Conservation (phyloP, 2,329 filamentous ascomycete species). For the Trichoderma endophyticum region DNA sequence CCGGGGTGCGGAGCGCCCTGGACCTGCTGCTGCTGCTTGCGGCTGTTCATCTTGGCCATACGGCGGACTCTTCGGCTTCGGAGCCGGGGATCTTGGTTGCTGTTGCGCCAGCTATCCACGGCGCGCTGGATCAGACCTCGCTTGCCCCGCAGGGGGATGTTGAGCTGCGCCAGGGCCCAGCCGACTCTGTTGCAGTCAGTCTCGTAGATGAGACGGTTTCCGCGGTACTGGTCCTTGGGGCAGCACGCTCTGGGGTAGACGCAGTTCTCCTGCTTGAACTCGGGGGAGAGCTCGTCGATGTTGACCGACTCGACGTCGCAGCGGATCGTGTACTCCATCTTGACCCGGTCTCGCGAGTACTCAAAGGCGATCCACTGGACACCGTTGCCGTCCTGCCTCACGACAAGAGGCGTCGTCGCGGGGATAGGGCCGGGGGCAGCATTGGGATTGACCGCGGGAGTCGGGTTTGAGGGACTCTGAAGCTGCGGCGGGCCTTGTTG, state of each 20-base stretch:
- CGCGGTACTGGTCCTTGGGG: slow-evolving; percentile 91
- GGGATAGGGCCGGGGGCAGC: slow-evolving; percentile 95
- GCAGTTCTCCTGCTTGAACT: slow-evolving; percentile 98
- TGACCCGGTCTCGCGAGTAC: slow-evolving; percentile 93
- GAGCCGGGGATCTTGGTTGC: slow-evolving; percentile 90
- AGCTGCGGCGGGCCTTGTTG: slow-evolving; percentile 38
- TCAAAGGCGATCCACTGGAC: slow-evolving; percentile 99
- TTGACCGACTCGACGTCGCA: slow-evolving; percentile 97
- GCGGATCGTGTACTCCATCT: slow-evolving; percentile 99
- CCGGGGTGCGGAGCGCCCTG: slow-evolving; percentile 55
- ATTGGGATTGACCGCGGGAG: slow-evolving; percentile 70
- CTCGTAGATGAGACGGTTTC: slow-evolving; percentile 93
- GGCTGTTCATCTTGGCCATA: slow-evolving; percentile 92
- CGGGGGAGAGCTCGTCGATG: slow-evolving; percentile 75
- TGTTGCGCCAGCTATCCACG: slow-evolving; percentile 98
- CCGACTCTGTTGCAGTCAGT: slow-evolving; percentile 99
- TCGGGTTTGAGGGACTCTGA: slow-evolving; percentile 37
- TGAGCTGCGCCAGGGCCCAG: slow-evolving; percentile 94
- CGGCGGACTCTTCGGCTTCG: slow-evolving; percentile 87
- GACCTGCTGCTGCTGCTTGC: slow-evolving; percentile 65
- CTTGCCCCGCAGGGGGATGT: slow-evolving; percentile 87
- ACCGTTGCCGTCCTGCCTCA: slow-evolving; percentile 90
- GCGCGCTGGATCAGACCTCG: slow-evolving; percentile 93
- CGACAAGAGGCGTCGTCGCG: slow-evolving; percentile 90
- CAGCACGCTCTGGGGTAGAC: slow-evolving; percentile 96